Conservation (phyloP, 106 monocot species). For the Posidonia australis region DNA sequence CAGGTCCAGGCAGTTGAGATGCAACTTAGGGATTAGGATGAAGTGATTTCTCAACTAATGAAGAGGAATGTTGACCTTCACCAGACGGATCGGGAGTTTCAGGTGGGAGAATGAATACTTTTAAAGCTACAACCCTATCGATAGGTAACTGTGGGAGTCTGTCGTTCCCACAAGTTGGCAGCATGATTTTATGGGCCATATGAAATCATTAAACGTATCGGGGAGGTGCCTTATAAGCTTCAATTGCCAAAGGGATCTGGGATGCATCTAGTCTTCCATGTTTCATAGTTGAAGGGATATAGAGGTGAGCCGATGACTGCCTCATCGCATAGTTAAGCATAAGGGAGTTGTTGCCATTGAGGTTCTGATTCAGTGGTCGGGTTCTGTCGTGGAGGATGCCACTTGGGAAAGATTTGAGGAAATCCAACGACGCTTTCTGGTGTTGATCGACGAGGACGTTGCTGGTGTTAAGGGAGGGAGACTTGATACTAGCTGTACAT, state of each 20-base stretch:
- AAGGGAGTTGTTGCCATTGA: too few relatives aligned
- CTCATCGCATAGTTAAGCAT: too few relatives aligned
- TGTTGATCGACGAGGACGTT: too few relatives aligned
- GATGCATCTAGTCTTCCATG: neutral
- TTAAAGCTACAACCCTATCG: neutral
- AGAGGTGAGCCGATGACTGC: too few relatives aligned
- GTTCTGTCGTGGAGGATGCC: too few relatives aligned
- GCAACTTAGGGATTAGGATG: neutral
- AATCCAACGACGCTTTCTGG: too few relatives aligned
- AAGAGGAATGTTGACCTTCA: neutral
- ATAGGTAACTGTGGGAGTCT: neutral
- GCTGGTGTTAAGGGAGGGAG: too few relatives aligned
- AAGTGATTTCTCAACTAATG: neutral
- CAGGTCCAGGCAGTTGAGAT: too few relatives aligned
- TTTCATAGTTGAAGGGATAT: neutral
- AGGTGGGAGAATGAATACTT: rapidly evolving
- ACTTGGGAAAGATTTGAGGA: too few relatives aligned
- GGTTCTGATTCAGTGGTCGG: too few relatives aligned
- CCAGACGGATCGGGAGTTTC: neutral
- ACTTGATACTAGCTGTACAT: too few relatives aligned
- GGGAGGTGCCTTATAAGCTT: neutral
- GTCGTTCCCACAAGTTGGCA: neutral
- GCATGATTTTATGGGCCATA: neutral
- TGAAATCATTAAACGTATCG: neutral
- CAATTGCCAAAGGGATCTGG: neutral